phyloP scores from a whole-genome alignment of 1,284 basidiomycete genomes.

The Veloboletus limbatus region DNA sequence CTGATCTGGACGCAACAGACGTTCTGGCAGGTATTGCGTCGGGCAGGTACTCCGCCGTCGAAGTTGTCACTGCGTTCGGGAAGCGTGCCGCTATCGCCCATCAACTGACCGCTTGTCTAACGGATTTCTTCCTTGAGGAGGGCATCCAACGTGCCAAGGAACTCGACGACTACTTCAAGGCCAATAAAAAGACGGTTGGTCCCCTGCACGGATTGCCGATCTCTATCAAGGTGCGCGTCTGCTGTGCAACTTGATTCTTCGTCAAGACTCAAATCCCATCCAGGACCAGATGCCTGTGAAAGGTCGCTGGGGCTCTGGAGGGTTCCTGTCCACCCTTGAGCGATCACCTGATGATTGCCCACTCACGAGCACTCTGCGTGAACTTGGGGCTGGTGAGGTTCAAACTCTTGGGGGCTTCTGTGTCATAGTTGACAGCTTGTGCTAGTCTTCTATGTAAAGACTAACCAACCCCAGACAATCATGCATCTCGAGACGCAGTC shows the following conservation, averaged over 20 bases:
- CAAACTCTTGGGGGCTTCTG: neutral
- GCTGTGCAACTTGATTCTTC: too few species aligned
- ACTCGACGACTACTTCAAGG: slow-evolving; percentile 39
- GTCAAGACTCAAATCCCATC: neutral
- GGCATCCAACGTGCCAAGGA: slow-evolving; percentile 39
- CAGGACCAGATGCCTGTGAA: slow-evolving; percentile 43
- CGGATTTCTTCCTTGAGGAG: slow-evolving; percentile 31
- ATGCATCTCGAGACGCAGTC: slow-evolving; percentile 38
- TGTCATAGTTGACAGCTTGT: neutral
- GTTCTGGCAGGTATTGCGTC: slow-evolving; percentile 21
- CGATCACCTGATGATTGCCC: slow-evolving; percentile 25
- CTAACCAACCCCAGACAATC: slow-evolving; percentile 44
- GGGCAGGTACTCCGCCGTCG: slow-evolving; percentile 25
- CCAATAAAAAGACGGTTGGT: slow-evolving; percentile 38
- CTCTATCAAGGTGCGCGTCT: slow-evolving; percentile 38
- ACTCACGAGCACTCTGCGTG: slow-evolving; percentile 26
- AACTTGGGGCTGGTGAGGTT: slow-evolving; percentile 34
- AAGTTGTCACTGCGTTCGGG: slow-evolving; percentile 29
- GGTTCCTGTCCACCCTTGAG: slow-evolving; percentile 33
- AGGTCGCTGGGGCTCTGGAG: slow-evolving; percentile 42
- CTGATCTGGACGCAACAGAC: slow-evolving; percentile 35
- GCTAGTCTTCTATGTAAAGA: slow-evolving; percentile 47
- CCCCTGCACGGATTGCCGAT: slow-evolving; percentile 52
- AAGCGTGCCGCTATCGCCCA: slow-evolving; percentile 33
- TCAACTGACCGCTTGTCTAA: slow-evolving; percentile 28